phyloP scores from a whole-genome alignment of 495 filamentous ascomycete genomes.

The Neurospora cerealis region DNA sequence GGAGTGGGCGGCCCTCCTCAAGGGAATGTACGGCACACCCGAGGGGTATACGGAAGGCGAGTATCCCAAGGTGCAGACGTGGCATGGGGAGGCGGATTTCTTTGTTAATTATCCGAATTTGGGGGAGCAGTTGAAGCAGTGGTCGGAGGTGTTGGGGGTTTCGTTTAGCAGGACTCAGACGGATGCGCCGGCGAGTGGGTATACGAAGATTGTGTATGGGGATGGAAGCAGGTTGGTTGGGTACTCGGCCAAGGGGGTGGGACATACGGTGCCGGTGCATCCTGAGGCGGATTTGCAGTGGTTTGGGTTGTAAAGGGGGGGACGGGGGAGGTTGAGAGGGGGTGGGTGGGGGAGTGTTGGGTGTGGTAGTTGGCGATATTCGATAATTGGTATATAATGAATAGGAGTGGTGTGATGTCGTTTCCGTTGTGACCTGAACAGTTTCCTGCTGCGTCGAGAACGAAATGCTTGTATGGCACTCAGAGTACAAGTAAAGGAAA shows the following conservation, averaged over 20 bases:
- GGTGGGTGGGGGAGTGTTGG: not conserved
- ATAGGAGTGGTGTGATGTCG: not conserved
- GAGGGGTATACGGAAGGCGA: constrained; percentile 23
- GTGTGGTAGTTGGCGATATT: not conserved
- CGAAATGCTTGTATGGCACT: not conserved
- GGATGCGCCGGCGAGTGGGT: constrained; percentile 24
- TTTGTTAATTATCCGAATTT: constrained; percentile 24
- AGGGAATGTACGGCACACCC: constrained; percentile 13
- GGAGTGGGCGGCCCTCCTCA: constrained; percentile 23
- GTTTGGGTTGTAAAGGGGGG: constrained; percentile 22
- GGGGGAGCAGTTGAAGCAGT: constrained; percentile 39
- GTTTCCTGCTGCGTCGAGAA: not conserved
- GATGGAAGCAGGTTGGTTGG: constrained; percentile 30
- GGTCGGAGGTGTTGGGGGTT: constrained; percentile 25
- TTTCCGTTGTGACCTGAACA: not conserved
- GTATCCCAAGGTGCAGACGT: constrained; percentile 30
- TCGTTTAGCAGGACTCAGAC: constrained; percentile 20
- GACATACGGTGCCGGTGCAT: constrained; percentile 37
- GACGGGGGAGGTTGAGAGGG: not conserved
- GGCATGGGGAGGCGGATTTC: constrained; percentile 26
- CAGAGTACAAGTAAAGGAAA: not conserved
- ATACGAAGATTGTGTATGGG: constrained; percentile 36
- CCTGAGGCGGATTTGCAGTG: constrained; percentile 30
- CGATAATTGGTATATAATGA: not conserved
- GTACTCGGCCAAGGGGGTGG: constrained; percentile 35